Base-by-base conservation (phyloP, 2,329 filamentous ascomycete species). In the Epichloe brachyelytri region DNA sequence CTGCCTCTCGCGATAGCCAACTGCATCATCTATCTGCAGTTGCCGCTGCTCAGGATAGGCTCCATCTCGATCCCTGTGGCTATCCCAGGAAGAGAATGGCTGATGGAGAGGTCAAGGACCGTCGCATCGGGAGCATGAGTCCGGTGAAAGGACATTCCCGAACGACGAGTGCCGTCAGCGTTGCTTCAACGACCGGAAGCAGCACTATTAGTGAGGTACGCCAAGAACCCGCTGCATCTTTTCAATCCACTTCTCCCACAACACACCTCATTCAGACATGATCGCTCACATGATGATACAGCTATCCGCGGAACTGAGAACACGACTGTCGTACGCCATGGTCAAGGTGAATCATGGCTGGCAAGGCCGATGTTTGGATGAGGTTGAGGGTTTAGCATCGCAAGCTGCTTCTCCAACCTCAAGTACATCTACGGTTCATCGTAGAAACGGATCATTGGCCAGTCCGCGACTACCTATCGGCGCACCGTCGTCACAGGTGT, bases 331-430 rank as follows among this genome's bases (percentile, higher is more conserved):
- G 6, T 96, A 96, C 66, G 91, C 91, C 56, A 93, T 95, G 78
- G 78, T 94, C 63, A 96, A 95, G 67, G 86, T 96, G 40, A 88
- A 88, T 63, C 83, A 94, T 62, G 88, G 88, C 53, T 93, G 89
- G 85, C 86, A 95, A 67, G 78, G 83, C 47, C 82, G 85, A 56
- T 82, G 81, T 17, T 80, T 93, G 52, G 82, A 85, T 51, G 86
- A 91, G 66, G 79, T 91, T 33, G 88, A 91, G 67, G 80, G 79
- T 45, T 69, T 88, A 40, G 80, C 86, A 10, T 87, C 86, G 1
- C 81, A 85, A 50, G 77, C 76, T 52, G 78, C 74, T 19, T 87
- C 84, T 1, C 80, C 82, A 26, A 71, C 75, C 36, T 75, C 83
- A 46, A 77, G 76, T 65, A 70, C 74, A 52, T 76, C 80, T 30